A percentile compares a stretch with the other conserved stretches of the same genome.
Evolutionary conservation across 2,329 filamentous ascomycete genomes (phyloP).

Genomic region (Pseudogymnoascus sp.): DNA sequence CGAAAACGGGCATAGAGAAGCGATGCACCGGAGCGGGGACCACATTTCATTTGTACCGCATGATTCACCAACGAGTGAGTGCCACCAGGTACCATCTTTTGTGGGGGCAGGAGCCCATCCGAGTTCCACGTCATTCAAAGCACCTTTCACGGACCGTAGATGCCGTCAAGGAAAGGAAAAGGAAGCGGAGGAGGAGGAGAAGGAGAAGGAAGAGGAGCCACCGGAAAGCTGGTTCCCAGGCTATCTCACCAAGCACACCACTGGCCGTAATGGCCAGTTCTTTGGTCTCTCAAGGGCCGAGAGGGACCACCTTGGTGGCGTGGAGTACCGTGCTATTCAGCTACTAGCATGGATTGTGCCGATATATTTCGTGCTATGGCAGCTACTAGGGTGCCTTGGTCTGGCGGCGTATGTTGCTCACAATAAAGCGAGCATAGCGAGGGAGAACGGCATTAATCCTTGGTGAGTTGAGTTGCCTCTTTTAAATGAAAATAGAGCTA

Average conservation of each 20-base stretch:
- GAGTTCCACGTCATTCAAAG: background rate
- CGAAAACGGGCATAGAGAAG: background rate
- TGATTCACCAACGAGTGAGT: background rate
- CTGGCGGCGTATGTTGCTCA: conserved; percentile 46
- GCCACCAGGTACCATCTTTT: background rate
- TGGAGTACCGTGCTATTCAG: conserved; percentile 90
- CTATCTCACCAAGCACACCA: conserved; percentile 28
- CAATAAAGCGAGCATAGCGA: conserved; percentile 42
- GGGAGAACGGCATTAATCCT: conserved; percentile 49
- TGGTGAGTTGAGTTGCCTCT: conserved; percentile 77
- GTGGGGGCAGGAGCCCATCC: background rate
- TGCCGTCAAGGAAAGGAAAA: conserved; percentile 40
- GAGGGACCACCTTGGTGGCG: conserved; percentile 88
- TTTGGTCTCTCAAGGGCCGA: conserved; percentile 82
- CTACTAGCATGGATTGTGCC: conserved; percentile 57
- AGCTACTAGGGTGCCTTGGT: background rate
- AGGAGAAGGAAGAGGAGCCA: conserved; percentile 50
- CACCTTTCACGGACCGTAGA: conserved; percentile 16
- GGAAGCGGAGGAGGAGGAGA: conserved; percentile 49
- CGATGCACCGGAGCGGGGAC: background rate
- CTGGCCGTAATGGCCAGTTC: conserved; percentile 90
- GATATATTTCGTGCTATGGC: conserved; percentile 41
- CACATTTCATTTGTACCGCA: conserved; percentile 1
- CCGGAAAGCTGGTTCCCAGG: conserved; percentile 56
- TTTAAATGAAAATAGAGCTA: conserved; percentile 63